Base-by-base conservation (phyloP, 2,329 filamentous ascomycete genomes). In the Microdochium trichocladiopsis region DNA sequence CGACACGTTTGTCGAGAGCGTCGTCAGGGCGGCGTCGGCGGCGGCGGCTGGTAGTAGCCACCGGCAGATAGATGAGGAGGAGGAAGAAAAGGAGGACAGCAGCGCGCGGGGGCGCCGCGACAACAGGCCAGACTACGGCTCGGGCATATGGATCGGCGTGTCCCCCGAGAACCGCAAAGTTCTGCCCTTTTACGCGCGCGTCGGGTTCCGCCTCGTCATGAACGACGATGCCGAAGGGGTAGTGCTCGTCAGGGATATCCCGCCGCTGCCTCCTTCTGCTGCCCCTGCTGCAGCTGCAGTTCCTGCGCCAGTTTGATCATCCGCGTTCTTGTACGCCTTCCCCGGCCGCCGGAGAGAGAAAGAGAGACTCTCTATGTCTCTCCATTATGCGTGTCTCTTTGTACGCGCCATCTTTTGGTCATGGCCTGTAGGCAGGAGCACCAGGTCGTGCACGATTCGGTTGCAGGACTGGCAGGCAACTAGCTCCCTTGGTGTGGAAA, bases 141-240 rank as follows among this genome's bases (percentile, higher is more conserved):
- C 58, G 56, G 74, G 74, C 2, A 64, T 75, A 21, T 71, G 72
- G 55, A 66, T 78, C 28, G 73, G 73, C 2, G 65, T 78, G 8
- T 66, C 68, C 12, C 68, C 62, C 24, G 75, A 77, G 60, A 78
- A 78, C 58, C 64, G 56, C 5, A 71, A 72, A 63, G 76, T 78
- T 14, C 69, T 79, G 45, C 57, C 61, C 47, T 78, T 78, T 57
- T 78, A 78, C 57, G 69, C 77, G 61, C 70, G 61, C 61, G 56
- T 73, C 53, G 76, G 73, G 33, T 78, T 78, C 53, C 63, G 64
- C 52, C 59, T 74, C 9, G 60, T 66, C 55, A 62, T 65, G 4
- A 66, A 67, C 2, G 69, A 65, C 3, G 64, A 66, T 48, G 63
- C 59, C 54, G 66, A 63, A 45, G 69, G 65, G 23, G 65, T 65